Percentiles rank a stretch among this genome's conserved stretches.
Evolutionary conservation across 2,329 filamentous ascomycete species (phyloP).

Genomic region (Trichoderma koningiopsis): DNA sequence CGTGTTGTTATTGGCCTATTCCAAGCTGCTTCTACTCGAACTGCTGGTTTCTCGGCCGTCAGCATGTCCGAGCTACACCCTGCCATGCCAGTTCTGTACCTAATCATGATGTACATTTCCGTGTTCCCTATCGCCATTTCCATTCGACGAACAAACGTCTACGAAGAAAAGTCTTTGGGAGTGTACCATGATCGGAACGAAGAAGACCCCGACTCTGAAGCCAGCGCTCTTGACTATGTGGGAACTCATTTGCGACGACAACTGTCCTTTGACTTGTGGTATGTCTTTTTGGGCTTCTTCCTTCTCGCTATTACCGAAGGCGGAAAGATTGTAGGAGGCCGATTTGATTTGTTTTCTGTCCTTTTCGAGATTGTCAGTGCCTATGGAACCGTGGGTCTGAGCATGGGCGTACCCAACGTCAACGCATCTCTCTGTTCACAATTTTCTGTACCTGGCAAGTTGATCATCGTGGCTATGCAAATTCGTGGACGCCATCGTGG

Average conservation of each 20-base stretch:
- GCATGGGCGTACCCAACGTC: constrained; percentile 74
- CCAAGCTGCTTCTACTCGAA: constrained; percentile 85
- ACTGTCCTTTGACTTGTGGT: constrained; percentile 97
- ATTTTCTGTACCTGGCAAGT: constrained; percentile 73
- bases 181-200: constrained; percentile 61
- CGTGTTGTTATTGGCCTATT: constrained; percentile 86
- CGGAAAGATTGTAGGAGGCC: constrained; percentile 59
- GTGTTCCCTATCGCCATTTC: constrained; percentile 96
- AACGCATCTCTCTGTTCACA: constrained; percentile 82
- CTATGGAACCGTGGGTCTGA: constrained; percentile 92
- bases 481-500: constrained; percentile 70
- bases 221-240: constrained; percentile 76
- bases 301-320: constrained; percentile 90
- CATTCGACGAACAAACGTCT: constrained; percentile 91
- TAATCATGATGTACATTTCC: constrained; percentile 99
- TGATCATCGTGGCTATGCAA: constrained; percentile 70
- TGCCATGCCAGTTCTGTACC: constrained; percentile 88
- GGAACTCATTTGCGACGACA: constrained; percentile 89
- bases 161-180: constrained; percentile 85
- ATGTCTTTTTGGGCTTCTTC: constrained; percentile 90
- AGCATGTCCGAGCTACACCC: constrained; percentile 79
- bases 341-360: constrained; percentile 69
- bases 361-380: constrained; percentile 88
- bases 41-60: constrained; percentile 84
- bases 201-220: constrained; percentile 49